Evolutionary conservation across 495 filamentous ascomycete genomes (phyloP).

Genomic region (Neurospora sp.): DNA sequence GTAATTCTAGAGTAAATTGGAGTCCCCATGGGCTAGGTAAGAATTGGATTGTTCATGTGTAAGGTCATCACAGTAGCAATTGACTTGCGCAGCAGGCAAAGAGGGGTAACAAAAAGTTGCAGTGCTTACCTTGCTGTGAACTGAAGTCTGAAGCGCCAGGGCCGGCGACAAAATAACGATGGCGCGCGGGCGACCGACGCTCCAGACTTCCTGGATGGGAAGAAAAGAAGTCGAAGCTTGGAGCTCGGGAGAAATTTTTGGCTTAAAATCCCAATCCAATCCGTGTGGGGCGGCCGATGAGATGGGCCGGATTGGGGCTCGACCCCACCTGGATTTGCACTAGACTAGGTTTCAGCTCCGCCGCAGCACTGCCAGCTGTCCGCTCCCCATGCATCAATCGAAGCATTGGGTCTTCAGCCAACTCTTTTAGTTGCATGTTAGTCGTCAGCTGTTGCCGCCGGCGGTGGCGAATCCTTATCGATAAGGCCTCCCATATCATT

Average conservation of each 20-base stretch:
- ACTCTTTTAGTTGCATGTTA: neutral
- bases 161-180: neutral
- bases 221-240: conserved; percentile 7
- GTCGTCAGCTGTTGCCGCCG: neutral
- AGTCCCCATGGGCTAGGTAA: conserved; percentile 61
- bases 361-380: neutral
- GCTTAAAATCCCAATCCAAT: conserved; percentile 9
- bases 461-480: conserved; percentile 17
- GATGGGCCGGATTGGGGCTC: conserved; percentile 4
- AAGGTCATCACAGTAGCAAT: conserved; percentile 45
- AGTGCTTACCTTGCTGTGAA: neutral
- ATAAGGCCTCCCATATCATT: conserved; percentile 5
- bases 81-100: conserved; percentile 7
- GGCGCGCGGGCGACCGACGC: conserved; percentile 1
- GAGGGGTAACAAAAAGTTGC: conserved; percentile 9
- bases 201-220: conserved; percentile 1
- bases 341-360: neutral
- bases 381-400: neutral
- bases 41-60: conserved; percentile 70
- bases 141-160: conserved; percentile 22
- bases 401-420: neutral
- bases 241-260: conserved; percentile 19
- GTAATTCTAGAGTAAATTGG: conserved; percentile 54
- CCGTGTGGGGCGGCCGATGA: conserved; percentile 19
- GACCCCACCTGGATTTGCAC: neutral